These are phyloP conservation scores for Xylaria sp. DNA, from an alignment of 2,329 filamentous ascomycete species.

Conservation along the genomic window DNA sequence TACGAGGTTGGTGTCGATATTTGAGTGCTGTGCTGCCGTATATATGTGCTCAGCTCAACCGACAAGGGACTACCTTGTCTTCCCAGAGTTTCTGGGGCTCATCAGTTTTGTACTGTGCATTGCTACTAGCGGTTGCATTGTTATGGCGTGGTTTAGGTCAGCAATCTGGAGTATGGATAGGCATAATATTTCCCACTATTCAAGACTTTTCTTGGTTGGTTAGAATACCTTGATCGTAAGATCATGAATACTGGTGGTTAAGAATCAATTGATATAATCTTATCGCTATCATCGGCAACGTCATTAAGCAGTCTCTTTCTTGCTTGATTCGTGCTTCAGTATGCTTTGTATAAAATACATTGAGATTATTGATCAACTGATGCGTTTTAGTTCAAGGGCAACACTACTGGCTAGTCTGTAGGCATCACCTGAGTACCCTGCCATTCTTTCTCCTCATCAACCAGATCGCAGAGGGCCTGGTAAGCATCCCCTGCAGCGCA, in stretches of 20 bases:
- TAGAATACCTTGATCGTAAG: slow-evolving; percentile 23
- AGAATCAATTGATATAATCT: slow-evolving; percentile 20
- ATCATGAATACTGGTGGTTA: slow-evolving; percentile 7
- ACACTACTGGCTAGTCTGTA: not conserved
- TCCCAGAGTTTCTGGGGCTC: not conserved
- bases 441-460: not conserved
- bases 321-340: not conserved
- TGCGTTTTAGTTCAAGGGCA: not conserved
- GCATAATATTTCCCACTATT: slow-evolving; percentile 19
- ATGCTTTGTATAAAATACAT: not conserved
- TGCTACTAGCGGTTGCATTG: slow-evolving; percentile 32
- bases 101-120: slow-evolving; percentile 26
- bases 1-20: slow-evolving; percentile 46
- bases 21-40: slow-evolving; percentile 15
- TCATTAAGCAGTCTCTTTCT: not conserved
- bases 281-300: not conserved
- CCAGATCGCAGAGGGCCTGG: slow-evolving; percentile 1
- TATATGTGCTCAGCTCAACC: slow-evolving; percentile 2
- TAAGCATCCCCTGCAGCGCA: slow-evolving; percentile 18
- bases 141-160: slow-evolving; percentile 34
- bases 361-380: not conserved
- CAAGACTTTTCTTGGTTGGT: slow-evolving; percentile 18
- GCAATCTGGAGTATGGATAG: slow-evolving; percentile 31
- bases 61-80: not conserved
- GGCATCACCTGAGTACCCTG: not conserved